These are phyloP conservation scores for Trapa bicornis DNA, from an alignment of 345 rosid species.

Conservation along the genomic window DNA sequence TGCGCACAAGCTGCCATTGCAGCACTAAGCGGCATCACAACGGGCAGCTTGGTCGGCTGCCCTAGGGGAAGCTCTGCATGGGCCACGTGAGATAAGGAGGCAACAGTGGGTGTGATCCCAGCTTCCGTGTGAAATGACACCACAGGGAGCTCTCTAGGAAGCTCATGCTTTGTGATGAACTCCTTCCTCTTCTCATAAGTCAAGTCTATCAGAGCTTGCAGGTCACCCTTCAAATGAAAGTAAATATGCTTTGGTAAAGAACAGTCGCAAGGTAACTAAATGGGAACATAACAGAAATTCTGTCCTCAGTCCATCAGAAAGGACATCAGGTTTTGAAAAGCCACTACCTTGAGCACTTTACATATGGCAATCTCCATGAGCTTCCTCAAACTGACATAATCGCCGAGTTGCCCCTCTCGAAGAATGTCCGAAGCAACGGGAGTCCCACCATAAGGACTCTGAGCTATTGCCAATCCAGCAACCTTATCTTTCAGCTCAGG, in stretches of 20 bases:
- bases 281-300: background rate
- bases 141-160: conserved; percentile 68
- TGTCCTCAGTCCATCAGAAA: background rate
- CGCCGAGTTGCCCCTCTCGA: conserved; percentile 93
- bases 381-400: conserved; percentile 65
- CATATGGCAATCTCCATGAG: conserved; percentile 83
- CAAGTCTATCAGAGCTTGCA: conserved; percentile 89
- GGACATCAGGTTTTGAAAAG: background rate
- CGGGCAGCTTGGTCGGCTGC: conserved; percentile 59
- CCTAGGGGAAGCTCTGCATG: conserved; percentile 76
- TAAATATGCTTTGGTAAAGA: background rate
- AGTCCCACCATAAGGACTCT: conserved; percentile 92
- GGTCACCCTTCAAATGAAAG: conserved; percentile 51
- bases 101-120: conserved; percentile 64
- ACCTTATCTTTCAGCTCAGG: conserved; percentile 92
- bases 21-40: conserved; percentile 82
- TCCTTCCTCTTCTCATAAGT: conserved; percentile 81
- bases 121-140: conserved; percentile 94
- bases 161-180: conserved; percentile 54
- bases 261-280: background rate
- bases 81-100: conserved; percentile 76
- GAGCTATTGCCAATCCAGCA: conserved; percentile 79
- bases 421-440: conserved; percentile 91
- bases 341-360: conserved; percentile 76
- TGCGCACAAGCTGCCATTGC: conserved; percentile 98